Conservation (phyloP, 164 flowering plant genomes). For the Platanus orientalis region DNA sequence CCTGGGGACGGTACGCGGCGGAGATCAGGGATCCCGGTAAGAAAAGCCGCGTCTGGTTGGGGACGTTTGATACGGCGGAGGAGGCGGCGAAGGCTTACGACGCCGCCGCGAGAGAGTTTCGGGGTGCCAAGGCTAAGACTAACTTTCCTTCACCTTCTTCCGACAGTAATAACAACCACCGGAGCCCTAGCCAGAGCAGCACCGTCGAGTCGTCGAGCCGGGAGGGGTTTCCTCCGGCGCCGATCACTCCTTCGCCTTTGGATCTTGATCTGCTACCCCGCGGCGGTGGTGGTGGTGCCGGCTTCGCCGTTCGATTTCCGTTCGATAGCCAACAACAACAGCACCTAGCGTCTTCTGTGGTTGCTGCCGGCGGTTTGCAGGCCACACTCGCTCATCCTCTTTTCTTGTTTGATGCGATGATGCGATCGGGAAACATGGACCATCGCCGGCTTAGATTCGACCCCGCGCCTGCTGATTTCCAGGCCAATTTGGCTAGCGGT, state of each 20-base stretch:
- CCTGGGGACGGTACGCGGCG: conserved; percentile 84
- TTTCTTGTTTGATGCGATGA: conserved; percentile 5
- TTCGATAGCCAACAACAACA: not conserved
- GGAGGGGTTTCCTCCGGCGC: conserved; percentile 12
- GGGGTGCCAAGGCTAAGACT: conserved; percentile 65
- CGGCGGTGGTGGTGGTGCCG: conserved; percentile 8
- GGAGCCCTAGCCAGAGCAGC: conserved; percentile 70
- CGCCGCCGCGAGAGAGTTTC: conserved; percentile 63
- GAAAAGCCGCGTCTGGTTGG: conserved; percentile 79
- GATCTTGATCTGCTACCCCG: conserved; percentile 31
- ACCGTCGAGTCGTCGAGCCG: conserved; percentile 59
- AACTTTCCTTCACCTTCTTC: conserved; percentile 37
- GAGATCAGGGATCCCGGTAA: conserved; percentile 76
- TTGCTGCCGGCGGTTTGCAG: not conserved
- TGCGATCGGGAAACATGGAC: conserved; percentile 1
- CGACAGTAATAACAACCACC: conserved; percentile 11
- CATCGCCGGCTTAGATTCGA: conserved; percentile 11
- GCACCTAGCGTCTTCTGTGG: not conserved
- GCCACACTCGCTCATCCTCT: conserved; percentile 3
- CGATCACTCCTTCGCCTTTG: conserved; percentile 17
- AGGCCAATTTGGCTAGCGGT: not conserved
- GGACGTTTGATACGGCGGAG: conserved; percentile 66
- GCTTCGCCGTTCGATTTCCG: conserved; percentile 8
- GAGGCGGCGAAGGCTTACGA: conserved; percentile 76
- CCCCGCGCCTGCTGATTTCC: not conserved